Percentiles rank a stretch among this genome's conserved stretches.
Evolutionary conservation across 345 rosid genomes (phyloP).

Genomic region (Geranium brycei): DNA sequence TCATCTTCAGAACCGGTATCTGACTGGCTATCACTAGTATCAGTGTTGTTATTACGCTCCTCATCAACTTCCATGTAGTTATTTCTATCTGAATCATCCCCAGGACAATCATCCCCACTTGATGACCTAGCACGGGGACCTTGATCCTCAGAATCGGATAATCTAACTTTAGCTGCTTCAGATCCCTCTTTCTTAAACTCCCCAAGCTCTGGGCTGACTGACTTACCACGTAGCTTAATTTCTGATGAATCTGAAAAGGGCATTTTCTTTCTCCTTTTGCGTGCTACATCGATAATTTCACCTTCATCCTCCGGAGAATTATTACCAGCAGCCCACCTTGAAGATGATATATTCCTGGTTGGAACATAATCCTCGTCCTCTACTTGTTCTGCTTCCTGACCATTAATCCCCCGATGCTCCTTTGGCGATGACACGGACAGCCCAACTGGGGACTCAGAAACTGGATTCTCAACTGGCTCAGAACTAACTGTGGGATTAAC

Average conservation of each 20-base stretch:
- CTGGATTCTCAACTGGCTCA: slow-evolving; percentile 12
- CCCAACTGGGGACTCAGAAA: slow-evolving; percentile 25
- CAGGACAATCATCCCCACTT: slow-evolving; percentile 42
- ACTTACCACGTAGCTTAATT: slow-evolving; percentile 26
- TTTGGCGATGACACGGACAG: slow-evolving; percentile 22
- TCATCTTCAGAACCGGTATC: slow-evolving; percentile 49
- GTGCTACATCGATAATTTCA: slow-evolving; percentile 52
- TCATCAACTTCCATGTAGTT: slow-evolving; percentile 64
- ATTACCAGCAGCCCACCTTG: slow-evolving; percentile 90
- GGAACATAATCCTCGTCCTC: slow-evolving; percentile 75
- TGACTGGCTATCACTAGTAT: slow-evolving; percentile 22
- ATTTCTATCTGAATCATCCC: slow-evolving; percentile 39
- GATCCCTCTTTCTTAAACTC: slow-evolving; percentile 46
- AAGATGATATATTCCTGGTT: slow-evolving; percentile 73
- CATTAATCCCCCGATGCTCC: slow-evolving; percentile 27
- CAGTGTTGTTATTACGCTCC: slow-evolving; percentile 19
- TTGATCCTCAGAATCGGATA: slow-evolving; percentile 55
- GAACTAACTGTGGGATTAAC: slow-evolving; percentile 19
- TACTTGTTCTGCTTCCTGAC: slow-evolving; percentile 23
- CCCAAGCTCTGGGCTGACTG: slow-evolving; percentile 51
- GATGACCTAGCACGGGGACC: slow-evolving; percentile 30
- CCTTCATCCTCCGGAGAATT: slow-evolving; percentile 84
- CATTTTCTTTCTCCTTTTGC: slow-evolving; percentile 52
- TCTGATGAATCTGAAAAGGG: slow-evolving; percentile 26
- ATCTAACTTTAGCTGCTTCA: slow-evolving; percentile 39